A percentile compares a stretch with the other conserved stretches of the same genome.
phyloP scores from a whole-genome alignment of 495 filamentous ascomycete species.

The Hapsidospora chrysogenum region DNA sequence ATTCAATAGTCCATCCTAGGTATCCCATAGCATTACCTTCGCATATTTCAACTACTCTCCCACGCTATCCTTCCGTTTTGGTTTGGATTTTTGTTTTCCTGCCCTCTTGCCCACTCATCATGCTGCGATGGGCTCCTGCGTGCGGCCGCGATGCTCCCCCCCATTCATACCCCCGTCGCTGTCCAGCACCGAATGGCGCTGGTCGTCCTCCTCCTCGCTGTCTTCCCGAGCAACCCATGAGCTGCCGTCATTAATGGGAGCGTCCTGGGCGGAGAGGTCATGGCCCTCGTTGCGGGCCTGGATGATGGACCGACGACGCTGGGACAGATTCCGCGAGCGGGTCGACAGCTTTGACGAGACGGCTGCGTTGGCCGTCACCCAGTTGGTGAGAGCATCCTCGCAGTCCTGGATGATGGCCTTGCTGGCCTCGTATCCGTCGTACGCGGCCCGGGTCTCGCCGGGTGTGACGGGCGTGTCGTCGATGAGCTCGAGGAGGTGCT shows the following conservation, averaged over 20 bases:
- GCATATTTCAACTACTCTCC: no score
- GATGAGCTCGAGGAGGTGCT: conserved; percentile 86
- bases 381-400: conserved; percentile 92
- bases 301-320: conserved; percentile 58
- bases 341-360: conserved; percentile 74
- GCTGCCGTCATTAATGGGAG: conserved; percentile 66
- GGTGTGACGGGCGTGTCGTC: conserved; percentile 96
- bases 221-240: conserved; percentile 71
- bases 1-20: no score
- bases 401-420: conserved; percentile 99
- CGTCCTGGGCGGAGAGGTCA: conserved; percentile 74
- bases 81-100: background rate
- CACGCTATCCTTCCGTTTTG: background rate
- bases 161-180: conserved; percentile 26
- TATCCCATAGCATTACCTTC: no score
- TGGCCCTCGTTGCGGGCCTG: conserved; percentile 47
- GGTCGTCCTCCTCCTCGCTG: conserved; percentile 32
- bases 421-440: conserved; percentile 96
- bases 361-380: conserved; percentile 77
- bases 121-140: conserved; percentile 15
- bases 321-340: conserved; percentile 71
- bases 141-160: conserved; percentile 28
- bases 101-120: background rate
- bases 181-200: conserved; percentile 21
- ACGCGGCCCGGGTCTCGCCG: conserved; percentile 87